phyloP scores from a whole-genome alignment of 1,139 yeast species.

The Suhomyces yuchorum region DNA sequence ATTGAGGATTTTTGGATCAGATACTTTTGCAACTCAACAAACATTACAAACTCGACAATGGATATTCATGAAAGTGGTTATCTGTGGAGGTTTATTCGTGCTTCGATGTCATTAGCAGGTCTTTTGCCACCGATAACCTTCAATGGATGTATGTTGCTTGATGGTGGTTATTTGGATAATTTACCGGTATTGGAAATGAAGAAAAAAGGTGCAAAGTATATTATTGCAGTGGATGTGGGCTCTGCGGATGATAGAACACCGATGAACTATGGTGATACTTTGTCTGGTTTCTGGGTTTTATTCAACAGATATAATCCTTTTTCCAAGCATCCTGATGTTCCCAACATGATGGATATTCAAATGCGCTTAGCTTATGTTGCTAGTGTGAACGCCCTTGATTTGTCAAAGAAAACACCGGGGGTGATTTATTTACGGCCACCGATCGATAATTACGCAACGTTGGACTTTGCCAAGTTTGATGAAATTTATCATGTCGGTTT shows the following conservation, averaged over 20 bases:
- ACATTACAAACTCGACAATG: conserved; percentile 93
- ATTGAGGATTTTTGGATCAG: conserved; percentile 96
- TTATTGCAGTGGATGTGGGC: conserved; percentile 97
- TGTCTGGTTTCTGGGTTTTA: conserved; percentile 90
- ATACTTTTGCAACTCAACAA: conserved; percentile 90
- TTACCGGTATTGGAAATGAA: conserved; percentile 92
- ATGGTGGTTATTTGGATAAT: conserved; percentile 95
- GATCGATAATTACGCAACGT: conserved; percentile 84
- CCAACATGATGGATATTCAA: conserved; percentile 94
- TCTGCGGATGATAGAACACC: conserved; percentile 91
- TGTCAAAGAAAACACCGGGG: conserved; percentile 82
- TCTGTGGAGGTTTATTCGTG: conserved; percentile 94
- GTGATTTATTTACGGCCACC: conserved; percentile 94
- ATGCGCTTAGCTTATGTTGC: conserved; percentile 92
- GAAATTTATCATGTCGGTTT: conserved; percentile 85
- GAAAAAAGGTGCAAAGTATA: conserved; percentile 79
- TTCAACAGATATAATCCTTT: conserved; percentile 90
- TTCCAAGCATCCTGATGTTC: conserved; percentile 82
- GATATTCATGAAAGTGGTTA: conserved; percentile 90
- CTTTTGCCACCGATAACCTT: conserved; percentile 86
- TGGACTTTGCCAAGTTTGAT: conserved; percentile 90
- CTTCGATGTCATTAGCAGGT: conserved; percentile 97
- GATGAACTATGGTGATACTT: conserved; percentile 88
- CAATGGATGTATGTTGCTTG: conserved; percentile 89
- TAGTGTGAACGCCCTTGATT: conserved; percentile 88